phyloP scores from a whole-genome alignment of 2,329 filamentous ascomycete genomes.

The Fusarium sp. region DNA sequence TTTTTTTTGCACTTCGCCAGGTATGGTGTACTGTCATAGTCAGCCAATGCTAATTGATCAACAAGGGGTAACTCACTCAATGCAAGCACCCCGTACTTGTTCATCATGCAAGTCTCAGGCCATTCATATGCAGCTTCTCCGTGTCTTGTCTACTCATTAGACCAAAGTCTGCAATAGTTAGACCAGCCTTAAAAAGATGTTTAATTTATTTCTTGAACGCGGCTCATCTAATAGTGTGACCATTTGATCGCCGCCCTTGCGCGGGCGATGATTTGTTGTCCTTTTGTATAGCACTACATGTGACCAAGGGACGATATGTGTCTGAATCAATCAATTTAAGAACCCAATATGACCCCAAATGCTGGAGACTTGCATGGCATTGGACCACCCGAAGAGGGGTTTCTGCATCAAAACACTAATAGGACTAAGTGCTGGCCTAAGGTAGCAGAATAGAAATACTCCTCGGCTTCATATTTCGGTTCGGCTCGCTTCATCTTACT shows the following conservation, averaged over 20 bases:
- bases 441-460: background rate
- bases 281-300: background rate
- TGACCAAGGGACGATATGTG: background rate
- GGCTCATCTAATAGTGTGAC: background rate
- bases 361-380: background rate
- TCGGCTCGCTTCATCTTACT: conserved; percentile 1
- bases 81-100: background rate
- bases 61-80: background rate
- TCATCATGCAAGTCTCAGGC: background rate
- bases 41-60: background rate
- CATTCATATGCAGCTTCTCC: background rate
- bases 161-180: background rate
- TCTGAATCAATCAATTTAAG: background rate
- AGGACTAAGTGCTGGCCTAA: background rate
- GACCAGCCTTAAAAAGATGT: background rate
- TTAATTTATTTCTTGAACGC: background rate
- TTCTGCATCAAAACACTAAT: background rate
- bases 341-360: background rate
- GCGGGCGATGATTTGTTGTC: background rate
- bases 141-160: background rate
- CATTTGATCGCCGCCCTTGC: background rate
- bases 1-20: background rate
- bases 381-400: background rate
- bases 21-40: background rate
- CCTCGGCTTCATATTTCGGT: conserved; percentile 8